Evolutionary conservation across 2,329 filamentous ascomycete genomes (phyloP).

Genomic region (Beauveria sp.): DNA sequence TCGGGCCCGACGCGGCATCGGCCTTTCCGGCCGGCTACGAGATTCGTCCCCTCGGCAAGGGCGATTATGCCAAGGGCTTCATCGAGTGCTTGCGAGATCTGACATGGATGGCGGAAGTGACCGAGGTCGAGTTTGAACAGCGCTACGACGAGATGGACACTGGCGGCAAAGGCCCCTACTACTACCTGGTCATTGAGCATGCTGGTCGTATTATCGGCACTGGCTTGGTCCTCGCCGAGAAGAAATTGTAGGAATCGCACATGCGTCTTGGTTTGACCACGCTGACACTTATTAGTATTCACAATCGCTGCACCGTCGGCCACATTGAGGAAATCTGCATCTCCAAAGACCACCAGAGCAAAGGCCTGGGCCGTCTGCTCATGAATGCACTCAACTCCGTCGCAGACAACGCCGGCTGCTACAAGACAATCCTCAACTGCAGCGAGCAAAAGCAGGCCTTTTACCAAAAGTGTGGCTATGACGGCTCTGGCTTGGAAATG

Average conservation of each 20-base stretch:
- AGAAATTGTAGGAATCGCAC: constrained; percentile 53
- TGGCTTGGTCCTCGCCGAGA: constrained; percentile 68
- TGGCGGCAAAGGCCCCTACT: constrained; percentile 46
- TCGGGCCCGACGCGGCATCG: constrained; percentile 53
- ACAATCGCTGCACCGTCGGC: constrained; percentile 60
- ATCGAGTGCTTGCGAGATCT: constrained; percentile 68
- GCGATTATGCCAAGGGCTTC: constrained; percentile 64
- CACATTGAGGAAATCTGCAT: constrained; percentile 85
- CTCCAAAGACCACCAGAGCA: constrained; percentile 69
- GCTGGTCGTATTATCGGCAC: constrained; percentile 60
- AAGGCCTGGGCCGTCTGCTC: constrained; percentile 68
- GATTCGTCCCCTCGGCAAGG: constrained; percentile 60
- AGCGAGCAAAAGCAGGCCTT: constrained; percentile 72
- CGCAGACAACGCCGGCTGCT: constrained; percentile 66
- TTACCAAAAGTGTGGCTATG: constrained; percentile 41
- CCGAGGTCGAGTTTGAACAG: constrained; percentile 56
- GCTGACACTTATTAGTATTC: constrained; percentile 40
- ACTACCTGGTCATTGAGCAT: constrained; percentile 63
- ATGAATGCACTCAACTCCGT: constrained; percentile 71
- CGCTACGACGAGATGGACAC: constrained; percentile 54
- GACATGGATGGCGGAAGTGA: constrained; percentile 68
- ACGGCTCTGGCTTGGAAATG: constrained; percentile 9
- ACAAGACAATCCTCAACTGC: constrained; percentile 72
- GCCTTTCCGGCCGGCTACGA: constrained; percentile 61
- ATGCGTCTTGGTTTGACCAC: neutral